phyloP scores from a whole-genome alignment of 805 yeast species.

The Candida alai region DNA sequence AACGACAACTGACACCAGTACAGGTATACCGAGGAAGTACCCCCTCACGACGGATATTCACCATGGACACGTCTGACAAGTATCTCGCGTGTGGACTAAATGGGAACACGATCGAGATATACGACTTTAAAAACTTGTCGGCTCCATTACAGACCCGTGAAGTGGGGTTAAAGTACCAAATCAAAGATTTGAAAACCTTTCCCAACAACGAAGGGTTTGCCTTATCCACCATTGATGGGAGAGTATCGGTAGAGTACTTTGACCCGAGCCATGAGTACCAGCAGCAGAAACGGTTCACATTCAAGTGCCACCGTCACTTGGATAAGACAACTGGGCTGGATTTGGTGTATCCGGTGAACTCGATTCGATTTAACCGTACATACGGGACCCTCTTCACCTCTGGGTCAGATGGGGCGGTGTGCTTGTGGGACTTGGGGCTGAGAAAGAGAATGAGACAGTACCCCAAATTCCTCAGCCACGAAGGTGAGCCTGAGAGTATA shows the following conservation, averaged over 20 bases:
- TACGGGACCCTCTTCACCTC: constrained; percentile 44
- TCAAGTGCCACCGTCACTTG: constrained; percentile 67
- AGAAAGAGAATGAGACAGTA: constrained; percentile 42
- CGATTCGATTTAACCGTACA: constrained; percentile 38
- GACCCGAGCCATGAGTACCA: constrained; percentile 43
- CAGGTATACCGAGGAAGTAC: not conserved
- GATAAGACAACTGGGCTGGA: constrained; percentile 41
- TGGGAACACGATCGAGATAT: constrained; percentile 50
- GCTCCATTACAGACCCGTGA: constrained; percentile 51
- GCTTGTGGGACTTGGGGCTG: constrained; percentile 47
- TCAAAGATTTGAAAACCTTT: constrained; percentile 50
- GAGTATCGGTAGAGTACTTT: constrained; percentile 71
- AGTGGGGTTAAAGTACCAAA: constrained; percentile 65
- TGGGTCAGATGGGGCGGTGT: constrained; percentile 49
- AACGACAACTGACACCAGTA: constrained; percentile 16
- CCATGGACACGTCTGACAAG: constrained; percentile 52
- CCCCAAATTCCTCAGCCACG: constrained; percentile 21
- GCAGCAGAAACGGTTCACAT: constrained; percentile 58
- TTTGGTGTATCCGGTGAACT: constrained; percentile 50
- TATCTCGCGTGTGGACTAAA: constrained; percentile 52
- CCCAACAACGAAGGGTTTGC: constrained; percentile 58
- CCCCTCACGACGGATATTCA: constrained; percentile 45
- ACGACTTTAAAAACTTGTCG: constrained; percentile 44
- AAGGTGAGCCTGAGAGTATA: constrained; percentile 19
- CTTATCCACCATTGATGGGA: constrained; percentile 73